Percentiles rank a stretch among this genome's conserved stretches.
Conservation (phyloP, 2,329 filamentous ascomycete genomes). For the Xylaria hypoxylon region DNA sequence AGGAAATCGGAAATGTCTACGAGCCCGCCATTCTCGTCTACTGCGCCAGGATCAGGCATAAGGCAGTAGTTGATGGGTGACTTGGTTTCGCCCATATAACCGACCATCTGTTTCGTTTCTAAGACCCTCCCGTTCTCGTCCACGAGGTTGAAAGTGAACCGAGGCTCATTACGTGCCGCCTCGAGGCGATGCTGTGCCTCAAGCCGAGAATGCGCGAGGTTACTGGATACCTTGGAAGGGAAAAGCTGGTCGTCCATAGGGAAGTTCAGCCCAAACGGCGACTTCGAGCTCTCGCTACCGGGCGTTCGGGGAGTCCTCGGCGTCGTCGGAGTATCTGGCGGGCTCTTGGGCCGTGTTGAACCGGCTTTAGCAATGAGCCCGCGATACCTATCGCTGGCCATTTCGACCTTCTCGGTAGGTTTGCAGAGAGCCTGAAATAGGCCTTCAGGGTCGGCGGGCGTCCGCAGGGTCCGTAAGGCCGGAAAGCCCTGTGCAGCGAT, state of each 20-base stretch:
- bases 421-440: conserved; percentile 76
- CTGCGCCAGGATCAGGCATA: conserved; percentile 65
- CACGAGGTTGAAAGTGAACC: conserved; percentile 69
- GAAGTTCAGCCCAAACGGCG: conserved; percentile 44
- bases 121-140: conserved; percentile 63
- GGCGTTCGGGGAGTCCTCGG: conserved; percentile 47
- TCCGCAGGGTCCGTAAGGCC: conserved; percentile 66
- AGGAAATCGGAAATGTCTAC: conserved; percentile 65
- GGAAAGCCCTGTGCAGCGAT: conserved; percentile 74
- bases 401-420: conserved; percentile 67
- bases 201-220: conserved; percentile 65
- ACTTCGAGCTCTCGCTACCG: conserved; percentile 34
- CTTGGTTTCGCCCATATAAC: conserved; percentile 70
- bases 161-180: conserved; percentile 63
- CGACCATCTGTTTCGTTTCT: conserved; percentile 67
- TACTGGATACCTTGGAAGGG: conserved; percentile 54
- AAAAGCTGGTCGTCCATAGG: conserved; percentile 45
- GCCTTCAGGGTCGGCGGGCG: conserved; percentile 77
- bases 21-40: conserved; percentile 68
- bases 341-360: conserved; percentile 41
- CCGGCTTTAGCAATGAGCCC: conserved; percentile 45
- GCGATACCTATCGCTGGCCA: conserved; percentile 62
- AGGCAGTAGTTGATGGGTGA: conserved; percentile 72
- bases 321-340: conserved; percentile 53
- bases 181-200: conserved; percentile 75